phyloP scores from a whole-genome alignment of 2,329 filamentous ascomycete genomes.

The Cladosporium sp. region DNA sequence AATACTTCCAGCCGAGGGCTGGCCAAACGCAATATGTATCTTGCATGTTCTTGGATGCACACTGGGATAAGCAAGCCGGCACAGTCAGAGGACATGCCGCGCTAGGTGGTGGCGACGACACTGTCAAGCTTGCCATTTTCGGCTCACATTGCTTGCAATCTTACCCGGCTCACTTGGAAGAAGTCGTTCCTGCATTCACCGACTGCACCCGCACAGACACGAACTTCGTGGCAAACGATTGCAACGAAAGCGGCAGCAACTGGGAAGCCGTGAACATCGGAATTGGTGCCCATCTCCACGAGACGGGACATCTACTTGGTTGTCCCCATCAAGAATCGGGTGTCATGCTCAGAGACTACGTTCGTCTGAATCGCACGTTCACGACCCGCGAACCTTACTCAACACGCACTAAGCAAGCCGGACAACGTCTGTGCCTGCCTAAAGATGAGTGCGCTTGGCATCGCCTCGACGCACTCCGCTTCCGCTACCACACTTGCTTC shows the following conservation, averaged over 20 bases:
- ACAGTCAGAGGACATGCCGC: conserved; percentile 79
- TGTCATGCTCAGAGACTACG: conserved; percentile 90
- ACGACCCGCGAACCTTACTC: conserved; percentile 79
- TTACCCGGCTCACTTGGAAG: conserved; percentile 85
- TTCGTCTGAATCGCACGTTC: conserved; percentile 80
- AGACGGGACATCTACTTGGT: conserved; percentile 86
- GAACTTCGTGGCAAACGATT: conserved; percentile 77
- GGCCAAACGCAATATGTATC: conserved; percentile 89
- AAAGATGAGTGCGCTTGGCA: conserved; percentile 91
- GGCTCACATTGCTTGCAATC: conserved; percentile 90
- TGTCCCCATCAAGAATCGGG: conserved; percentile 86
- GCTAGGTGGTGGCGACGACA: conserved; percentile 71
- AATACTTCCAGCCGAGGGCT: conserved; percentile 70
- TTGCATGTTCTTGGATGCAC: conserved; percentile 79
- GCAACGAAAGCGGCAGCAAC: conserved; percentile 80
- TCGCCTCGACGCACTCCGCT: conserved; percentile 81
- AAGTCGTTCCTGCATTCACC: conserved; percentile 82
- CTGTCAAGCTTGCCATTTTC: conserved; percentile 81
- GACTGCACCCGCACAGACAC: conserved; percentile 90
- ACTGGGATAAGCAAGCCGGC: conserved; percentile 75
- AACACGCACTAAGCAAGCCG: conserved; percentile 81
- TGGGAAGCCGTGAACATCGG: conserved; percentile 97
- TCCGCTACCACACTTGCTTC: conserved; percentile 89
- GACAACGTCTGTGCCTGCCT: conserved; percentile 67
- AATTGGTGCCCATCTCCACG: conserved; percentile 89